These are phyloP conservation scores for Paxillus rubicundulus DNA, from an alignment of 768 basidiomycete genomes.

Conservation along the genomic window DNA sequence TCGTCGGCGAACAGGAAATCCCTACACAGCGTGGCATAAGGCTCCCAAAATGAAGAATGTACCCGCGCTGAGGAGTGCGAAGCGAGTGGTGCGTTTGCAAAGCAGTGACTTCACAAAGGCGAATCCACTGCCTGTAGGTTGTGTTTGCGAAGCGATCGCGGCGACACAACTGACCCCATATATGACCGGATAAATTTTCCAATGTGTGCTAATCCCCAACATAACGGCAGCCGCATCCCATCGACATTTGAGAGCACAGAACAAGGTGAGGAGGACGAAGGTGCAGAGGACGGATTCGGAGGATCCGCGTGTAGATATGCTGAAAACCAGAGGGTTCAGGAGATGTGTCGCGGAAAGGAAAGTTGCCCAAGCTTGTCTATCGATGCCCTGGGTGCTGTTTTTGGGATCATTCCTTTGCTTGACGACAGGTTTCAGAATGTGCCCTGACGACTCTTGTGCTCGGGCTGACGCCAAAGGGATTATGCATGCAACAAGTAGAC, in stretches of 20 bases:
- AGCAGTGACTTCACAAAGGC: constrained; percentile 40
- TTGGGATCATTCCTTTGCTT: not conserved
- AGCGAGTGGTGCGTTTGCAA: constrained; percentile 55
- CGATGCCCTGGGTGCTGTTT: not conserved
- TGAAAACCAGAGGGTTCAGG: constrained; percentile 90
- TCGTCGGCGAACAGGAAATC: constrained; percentile 15
- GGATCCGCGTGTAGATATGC: constrained; percentile 95
- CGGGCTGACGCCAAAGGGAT: constrained; percentile 32
- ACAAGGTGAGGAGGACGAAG: constrained; percentile 71
- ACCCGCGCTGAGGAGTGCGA: constrained; percentile 63
- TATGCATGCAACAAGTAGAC: constrained; percentile 51
- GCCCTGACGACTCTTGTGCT: not conserved
- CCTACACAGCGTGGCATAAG: constrained; percentile 75
- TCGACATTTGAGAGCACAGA: constrained; percentile 51
- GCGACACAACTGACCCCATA: constrained; percentile 76
- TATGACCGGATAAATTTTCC: constrained; percentile 96
- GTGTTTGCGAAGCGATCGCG: constrained; percentile 24
- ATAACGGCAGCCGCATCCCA: constrained; percentile 69
- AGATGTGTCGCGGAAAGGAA: constrained; percentile 73
- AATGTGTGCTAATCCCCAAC: constrained; percentile 84
- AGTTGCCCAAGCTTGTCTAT: constrained; percentile 39
- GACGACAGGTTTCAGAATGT: constrained; percentile 5
- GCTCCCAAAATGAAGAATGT: constrained; percentile 64
- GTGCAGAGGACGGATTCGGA: constrained; percentile 86
- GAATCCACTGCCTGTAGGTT: constrained; percentile 16